Base-by-base conservation (phyloP, 2,329 filamentous ascomycete genomes). In the Colletotrichum musicola region DNA sequence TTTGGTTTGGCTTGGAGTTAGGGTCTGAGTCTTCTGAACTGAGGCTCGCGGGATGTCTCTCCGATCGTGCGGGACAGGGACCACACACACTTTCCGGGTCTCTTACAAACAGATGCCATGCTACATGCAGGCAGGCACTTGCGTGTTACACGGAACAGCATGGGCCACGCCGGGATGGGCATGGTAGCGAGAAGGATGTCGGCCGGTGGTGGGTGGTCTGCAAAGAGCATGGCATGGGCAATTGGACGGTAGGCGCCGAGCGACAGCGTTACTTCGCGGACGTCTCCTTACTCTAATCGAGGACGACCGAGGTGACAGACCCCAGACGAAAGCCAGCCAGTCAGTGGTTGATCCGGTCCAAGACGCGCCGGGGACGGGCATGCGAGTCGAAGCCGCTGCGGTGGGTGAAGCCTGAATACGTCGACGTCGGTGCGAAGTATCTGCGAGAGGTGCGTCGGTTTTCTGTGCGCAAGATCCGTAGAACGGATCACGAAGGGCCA, bases 41-140 rank as follows among this genome's bases (percentile, higher is more conserved):
- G 64, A 68, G 64, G 64, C 64, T 68, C 60, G 64, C 60, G 46
- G 60, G 60, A 68, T 64, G 64, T 53, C 54, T 68, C 60, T 68
- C 64, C 51, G 40, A 64, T 64, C 40, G 60, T 57, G 64, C 60
- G 53, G 59, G 64, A 64, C 60, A 58, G 27, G 64, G 47, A 64
- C 60, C 60, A 68, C 64, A 58, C 53, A 68, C 64, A 50, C 66
- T 65, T 14, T 35, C 55, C 27, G 16, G 49, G 50, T 56, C 56
- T 62, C 63, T 50, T 42, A 56, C 63, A 62, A 65, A 55, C 56
- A 61, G 62, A 65, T 44, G 44, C 49, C 35, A 58, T 58, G 53
- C 60, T 64, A 64, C 60, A 68, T 64, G 60, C 64, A 67, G 53
- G 60, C 53, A 67, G 59, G 53, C 64, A 64, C 64, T 47, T 64